Evolutionary conservation across 805 yeast genomes (phyloP), one percentile per base, ranked within the genome.

Genomic region (Ogataea ganodermae): DNA sequence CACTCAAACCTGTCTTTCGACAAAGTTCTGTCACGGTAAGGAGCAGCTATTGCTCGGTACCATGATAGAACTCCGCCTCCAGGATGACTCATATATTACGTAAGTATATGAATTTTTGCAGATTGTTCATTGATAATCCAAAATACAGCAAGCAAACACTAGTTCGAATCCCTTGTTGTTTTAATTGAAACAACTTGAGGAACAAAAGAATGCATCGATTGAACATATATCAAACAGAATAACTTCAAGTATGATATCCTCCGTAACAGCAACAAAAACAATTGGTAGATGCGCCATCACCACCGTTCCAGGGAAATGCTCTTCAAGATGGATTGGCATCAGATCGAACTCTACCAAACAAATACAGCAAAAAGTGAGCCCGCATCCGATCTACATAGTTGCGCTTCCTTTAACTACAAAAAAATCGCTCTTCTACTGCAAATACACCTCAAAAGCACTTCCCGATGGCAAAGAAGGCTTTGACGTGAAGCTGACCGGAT

Each of bases 341-440:
- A 23, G 39, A 18, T 39, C 10, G 3, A 38, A 39, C 21, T 43
- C 42, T 8, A 30, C 21, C 6, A n/a, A 18, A 16, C 20, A 13
- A 3, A 38, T 51, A 26, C 43, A 42, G 24, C 14, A 38, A 31
- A 36, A 42, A 22, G 24, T 46, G 28, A 39, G 26, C 17, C 13
- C 50, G 7, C 48, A 54, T 32, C 60, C 63, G 8, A 80, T 86
- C 55, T 80, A 84, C 55, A 65, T 91, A 24, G 68, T 87, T 10
- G 78, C 89, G 2, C 69, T 89, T 4, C 97, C 97, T 6, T 71
- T 90, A 22, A 83, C 92, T 5, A 70, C 80, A 3, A 63, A 72
- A 43, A 75, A 76, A 49, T 75, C 87, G 3, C 84, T 79, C 62
- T 65, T 90, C 21, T 83, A 83, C 61, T 87, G 89, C 68, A 86